Evolutionary conservation across 2,329 filamentous ascomycete species (phyloP).

Genomic region (Pseudovirgaria hyperparasitica): DNA sequence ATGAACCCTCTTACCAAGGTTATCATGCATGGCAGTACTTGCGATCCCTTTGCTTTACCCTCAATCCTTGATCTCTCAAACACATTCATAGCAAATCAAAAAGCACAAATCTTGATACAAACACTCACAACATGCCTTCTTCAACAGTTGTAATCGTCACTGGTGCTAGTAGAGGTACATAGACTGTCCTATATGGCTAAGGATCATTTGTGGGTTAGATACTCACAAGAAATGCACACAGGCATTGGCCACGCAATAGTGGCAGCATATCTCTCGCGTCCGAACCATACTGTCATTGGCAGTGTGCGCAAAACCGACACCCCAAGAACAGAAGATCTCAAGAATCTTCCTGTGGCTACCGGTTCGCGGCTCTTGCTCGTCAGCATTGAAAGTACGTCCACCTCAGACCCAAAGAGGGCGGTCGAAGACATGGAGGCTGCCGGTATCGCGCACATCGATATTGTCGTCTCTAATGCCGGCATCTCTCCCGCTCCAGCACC

Average conservation of each 20-base stretch:
- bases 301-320: conserved; percentile 6
- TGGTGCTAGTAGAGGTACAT: conserved; percentile 4
- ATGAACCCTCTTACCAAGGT: too few relatives aligned
- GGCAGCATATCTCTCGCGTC: conserved; percentile 5
- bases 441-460: conserved; percentile 32
- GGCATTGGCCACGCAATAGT: conserved; percentile 8
- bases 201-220: not conserved
- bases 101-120: too few relatives aligned
- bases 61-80: too few relatives aligned
- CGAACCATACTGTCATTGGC: conserved; percentile 10
- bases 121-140: conserved; percentile 3
- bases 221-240: conserved; percentile 1
- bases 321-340: conserved; percentile 2
- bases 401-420: conserved; percentile 4
- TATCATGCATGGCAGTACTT: too few relatives aligned
- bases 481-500: conserved; percentile 21
- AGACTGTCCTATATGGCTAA: not conserved
- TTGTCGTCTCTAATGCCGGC: conserved; percentile 42
- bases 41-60: too few relatives aligned
- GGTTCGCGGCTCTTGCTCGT: conserved; percentile 6
- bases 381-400: conserved; percentile 2
- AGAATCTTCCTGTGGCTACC: conserved; percentile 5
- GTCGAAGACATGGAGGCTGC: conserved; percentile 13
- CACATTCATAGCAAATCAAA: too few relatives aligned
- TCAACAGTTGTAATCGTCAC: conserved; percentile 5